A percentile compares a stretch with the other conserved stretches of the same genome.
These are phyloP conservation scores for Discostella stelligeroides DNA, from an alignment of 108 stramenopile species.

Conservation along the genomic window DNA sequence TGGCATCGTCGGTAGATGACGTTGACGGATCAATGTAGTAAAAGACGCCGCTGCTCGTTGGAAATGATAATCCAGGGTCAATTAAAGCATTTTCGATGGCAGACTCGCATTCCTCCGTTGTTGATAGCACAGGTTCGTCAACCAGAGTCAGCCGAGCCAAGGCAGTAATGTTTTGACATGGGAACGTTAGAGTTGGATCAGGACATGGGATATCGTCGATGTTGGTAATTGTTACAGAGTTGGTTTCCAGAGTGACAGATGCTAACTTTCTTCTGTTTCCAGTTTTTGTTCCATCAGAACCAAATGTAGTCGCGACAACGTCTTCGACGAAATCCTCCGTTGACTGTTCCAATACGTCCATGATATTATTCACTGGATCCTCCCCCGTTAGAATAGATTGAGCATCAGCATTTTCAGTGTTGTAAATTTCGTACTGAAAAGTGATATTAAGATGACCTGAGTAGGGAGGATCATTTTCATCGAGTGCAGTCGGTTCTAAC, in stretches of 20 bases:
- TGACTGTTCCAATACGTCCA: neutral
- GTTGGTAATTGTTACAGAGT: conserved; percentile 6
- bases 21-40: conserved; percentile 1
- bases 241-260: neutral
- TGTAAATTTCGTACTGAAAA: conserved; percentile 29
- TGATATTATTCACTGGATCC: conserved; percentile 9
- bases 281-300: neutral
- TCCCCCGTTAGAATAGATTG: conserved; percentile 10
- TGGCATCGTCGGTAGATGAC: neutral
- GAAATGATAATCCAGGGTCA: conserved; percentile 1
- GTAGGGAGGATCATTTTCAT: conserved; percentile 6
- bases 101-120: conserved; percentile 1
- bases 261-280: neutral
- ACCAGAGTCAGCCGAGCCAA: conserved; percentile 1
- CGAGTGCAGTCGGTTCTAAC: neutral
- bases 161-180: conserved; percentile 17
- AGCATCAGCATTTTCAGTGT: conserved; percentile 4
- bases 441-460: conserved; percentile 3
- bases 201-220: conserved; percentile 12
- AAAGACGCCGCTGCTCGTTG: conserved; percentile 11
- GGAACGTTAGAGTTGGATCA: neutral
- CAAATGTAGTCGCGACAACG: conserved; percentile 9
- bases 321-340: conserved; percentile 7
- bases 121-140: conserved; percentile 12
- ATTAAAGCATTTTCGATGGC: conserved; percentile 3